A percentile compares a stretch with the other conserved stretches of the same genome.
phyloP scores from a whole-genome alignment of 2,329 filamentous ascomycete genomes.

The Colletotrichum horii region DNA sequence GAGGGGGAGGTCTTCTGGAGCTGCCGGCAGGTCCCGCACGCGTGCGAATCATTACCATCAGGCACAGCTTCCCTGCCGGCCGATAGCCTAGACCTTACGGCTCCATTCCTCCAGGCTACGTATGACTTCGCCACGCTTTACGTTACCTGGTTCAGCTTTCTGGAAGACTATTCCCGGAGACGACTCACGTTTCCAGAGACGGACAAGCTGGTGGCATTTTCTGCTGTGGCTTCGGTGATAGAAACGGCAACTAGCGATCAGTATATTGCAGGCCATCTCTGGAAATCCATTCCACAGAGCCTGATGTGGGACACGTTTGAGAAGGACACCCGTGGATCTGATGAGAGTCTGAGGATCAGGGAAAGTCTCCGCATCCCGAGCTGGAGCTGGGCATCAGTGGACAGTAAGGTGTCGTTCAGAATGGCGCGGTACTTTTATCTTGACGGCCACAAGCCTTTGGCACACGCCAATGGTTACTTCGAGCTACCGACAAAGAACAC shows the following conservation, averaged over 20 bases:
- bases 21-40: neutral
- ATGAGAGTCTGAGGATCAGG: no score
- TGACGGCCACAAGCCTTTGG: no score
- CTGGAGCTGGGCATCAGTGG: no score
- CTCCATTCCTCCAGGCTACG: neutral
- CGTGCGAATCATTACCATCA: neutral
- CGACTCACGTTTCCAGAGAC: neutral
- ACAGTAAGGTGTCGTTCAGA: no score
- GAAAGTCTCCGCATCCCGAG: no score
- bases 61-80: neutral
- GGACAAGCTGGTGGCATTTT: neutral
- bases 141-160: neutral
- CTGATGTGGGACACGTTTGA: no score
- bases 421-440: no score
- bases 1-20: neutral
- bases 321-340: no score
- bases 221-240: neutral
- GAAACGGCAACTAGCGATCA: neutral
- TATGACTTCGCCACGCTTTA: neutral
- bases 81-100: no score
- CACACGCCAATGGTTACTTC: no score
- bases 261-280: neutral
- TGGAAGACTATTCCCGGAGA: accelerated
- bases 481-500: no score
- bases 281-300: neutral